Percentiles rank a stretch among this genome's conserved stretches.
These are phyloP conservation scores for Yamagishiella unicocca DNA, from an alignment of 139 green algal species.

Conservation along the genomic window DNA sequence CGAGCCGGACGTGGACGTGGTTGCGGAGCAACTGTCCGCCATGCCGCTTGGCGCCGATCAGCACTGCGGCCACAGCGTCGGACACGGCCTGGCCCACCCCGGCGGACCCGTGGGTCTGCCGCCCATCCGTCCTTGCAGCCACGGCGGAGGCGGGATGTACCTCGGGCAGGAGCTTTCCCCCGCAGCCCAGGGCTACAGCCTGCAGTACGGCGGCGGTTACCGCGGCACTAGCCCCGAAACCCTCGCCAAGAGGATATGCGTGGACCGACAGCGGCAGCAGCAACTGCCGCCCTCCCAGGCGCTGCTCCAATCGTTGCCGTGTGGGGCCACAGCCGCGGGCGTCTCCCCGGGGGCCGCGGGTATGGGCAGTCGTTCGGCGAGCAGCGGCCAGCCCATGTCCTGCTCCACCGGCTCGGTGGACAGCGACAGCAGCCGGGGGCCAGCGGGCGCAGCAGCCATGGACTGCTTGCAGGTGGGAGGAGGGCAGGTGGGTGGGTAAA, in stretches of 20 bases:
- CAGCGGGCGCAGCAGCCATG: neutral
- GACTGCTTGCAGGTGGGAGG: slow-evolving; percentile 16
- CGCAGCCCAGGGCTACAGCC: neutral
- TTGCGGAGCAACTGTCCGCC: slow-evolving; percentile 46
- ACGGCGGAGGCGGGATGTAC: neutral
- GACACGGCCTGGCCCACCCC: no score
- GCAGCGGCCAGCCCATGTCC: slow-evolving; percentile 15
- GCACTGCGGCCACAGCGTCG: neutral
- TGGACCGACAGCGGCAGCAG: neutral
- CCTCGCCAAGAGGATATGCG: neutral
- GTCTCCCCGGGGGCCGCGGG: neutral
- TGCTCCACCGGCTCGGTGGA: slow-evolving; percentile 9
- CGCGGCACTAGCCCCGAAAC: neutral
- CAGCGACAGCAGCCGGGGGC: neutral
- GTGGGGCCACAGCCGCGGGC: neutral
- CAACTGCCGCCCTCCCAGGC: neutral
- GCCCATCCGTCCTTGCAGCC: neutral
- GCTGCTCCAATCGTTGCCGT: no score
- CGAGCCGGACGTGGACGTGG: slow-evolving; percentile 35
- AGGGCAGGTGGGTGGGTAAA: neutral
- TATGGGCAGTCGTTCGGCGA: neutral
- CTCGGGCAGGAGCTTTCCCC: no score
- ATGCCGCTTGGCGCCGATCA: slow-evolving; percentile 20
- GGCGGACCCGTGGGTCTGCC: neutral
- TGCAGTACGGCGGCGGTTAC: neutral